phyloP scores from a whole-genome alignment of 805 yeast species.

The Yamadazyma paraphyllophila region DNA sequence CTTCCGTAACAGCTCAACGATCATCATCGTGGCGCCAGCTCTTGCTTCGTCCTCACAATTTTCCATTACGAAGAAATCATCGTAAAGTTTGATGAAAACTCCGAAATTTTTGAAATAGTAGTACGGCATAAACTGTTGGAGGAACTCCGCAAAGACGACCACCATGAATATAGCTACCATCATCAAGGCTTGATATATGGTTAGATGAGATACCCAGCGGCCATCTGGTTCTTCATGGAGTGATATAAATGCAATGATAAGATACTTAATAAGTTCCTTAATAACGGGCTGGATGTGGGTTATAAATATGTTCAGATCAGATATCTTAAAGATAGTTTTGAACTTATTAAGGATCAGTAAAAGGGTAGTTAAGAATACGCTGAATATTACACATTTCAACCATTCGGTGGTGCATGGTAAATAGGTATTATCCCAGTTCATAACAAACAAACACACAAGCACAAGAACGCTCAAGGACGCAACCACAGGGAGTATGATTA shows the following conservation, averaged over 20 bases:
- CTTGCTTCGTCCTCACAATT: constrained; percentile 10
- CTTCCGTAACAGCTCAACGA: constrained; percentile 7
- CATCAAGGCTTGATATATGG: constrained; percentile 5
- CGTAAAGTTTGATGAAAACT: constrained; percentile 10
- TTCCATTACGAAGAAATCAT: constrained; percentile 11
- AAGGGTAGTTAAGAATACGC: constrained; percentile 6
- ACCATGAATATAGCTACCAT: constrained; percentile 7
- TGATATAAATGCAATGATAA: constrained; percentile 12
- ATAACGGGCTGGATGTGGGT: constrained; percentile 12
- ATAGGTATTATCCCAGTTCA: constrained; percentile 5
- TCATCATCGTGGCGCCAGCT: constrained; percentile 7
- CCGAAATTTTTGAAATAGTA: constrained; percentile 7
- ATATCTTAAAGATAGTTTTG: constrained; percentile 10
- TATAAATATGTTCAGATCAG: constrained; percentile 5
- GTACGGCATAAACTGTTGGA: constrained; percentile 9
- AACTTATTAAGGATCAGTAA: constrained; percentile 9
- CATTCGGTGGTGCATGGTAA: constrained; percentile 4
- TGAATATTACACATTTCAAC: constrained; percentile 9
- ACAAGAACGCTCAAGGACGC: neutral
- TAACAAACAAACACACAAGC: neutral
- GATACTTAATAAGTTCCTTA: constrained; percentile 11
- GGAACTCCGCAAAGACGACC: constrained; percentile 1
- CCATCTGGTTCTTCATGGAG: constrained; percentile 4
- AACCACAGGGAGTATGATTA: neutral
- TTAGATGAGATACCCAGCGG: constrained; percentile 2